Conservation (phyloP, 23 red algal species). For the Gracilaria gracilis region DNA sequence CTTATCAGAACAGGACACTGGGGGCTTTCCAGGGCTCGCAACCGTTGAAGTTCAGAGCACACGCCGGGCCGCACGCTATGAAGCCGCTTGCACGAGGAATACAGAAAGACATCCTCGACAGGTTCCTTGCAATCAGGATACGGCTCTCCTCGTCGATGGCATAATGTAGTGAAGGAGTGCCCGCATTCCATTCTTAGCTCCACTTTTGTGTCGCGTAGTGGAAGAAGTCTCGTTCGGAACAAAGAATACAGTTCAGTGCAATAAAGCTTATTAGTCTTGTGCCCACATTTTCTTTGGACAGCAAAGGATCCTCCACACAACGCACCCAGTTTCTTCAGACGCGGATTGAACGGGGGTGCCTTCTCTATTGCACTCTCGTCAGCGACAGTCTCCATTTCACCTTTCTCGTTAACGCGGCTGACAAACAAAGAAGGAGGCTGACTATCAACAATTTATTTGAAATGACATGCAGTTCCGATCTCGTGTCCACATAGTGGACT, state of each 20-base stretch:
- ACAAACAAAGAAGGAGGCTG: conserved; percentile 29
- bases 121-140: conserved; percentile 30
- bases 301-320: conserved; percentile 25
- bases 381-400: conserved; percentile 25
- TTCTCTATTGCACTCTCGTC: conserved; percentile 11
- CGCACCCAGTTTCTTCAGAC: conserved; percentile 27
- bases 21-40: conserved; percentile 14
- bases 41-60: conserved; percentile 19
- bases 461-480: conserved; percentile 43
- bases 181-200: conserved; percentile 41
- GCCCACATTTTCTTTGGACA: conserved; percentile 50
- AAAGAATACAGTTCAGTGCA: conserved; percentile 33
- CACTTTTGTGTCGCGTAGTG: conserved; percentile 17
- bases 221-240: conserved; percentile 33
- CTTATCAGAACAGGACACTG: conserved; percentile 17
- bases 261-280: background rate
- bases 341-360: background rate
- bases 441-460: background rate
- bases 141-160: conserved; percentile 29
- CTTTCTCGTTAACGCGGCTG: background rate
- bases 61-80: conserved; percentile 37
- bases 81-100: conserved; percentile 3
- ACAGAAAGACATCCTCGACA: conserved; percentile 51
- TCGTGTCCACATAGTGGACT: conserved; percentile 69
- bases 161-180: conserved; percentile 28